A percentile compares a stretch with the other conserved stretches of the same genome.
Evolutionary conservation across 352 stramenopile species (phyloP).

Genomic region (Paralagenidium karlingii): DNA sequence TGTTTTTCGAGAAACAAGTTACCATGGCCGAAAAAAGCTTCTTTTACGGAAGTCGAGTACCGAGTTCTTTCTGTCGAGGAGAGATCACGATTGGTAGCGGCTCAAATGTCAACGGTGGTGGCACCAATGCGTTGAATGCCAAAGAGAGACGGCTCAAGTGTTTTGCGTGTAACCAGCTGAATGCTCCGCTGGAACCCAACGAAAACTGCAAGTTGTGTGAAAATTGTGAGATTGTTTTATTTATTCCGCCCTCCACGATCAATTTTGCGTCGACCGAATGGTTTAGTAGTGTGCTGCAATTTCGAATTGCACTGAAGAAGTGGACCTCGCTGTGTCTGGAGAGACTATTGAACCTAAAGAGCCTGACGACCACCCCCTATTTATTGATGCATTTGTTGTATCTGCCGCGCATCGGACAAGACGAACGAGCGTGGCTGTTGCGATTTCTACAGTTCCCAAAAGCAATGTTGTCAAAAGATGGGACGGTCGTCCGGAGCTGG

Average conservation of each 20-base stretch:
- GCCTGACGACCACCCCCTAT: conserved; percentile 67
- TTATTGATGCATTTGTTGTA: conserved; percentile 81
- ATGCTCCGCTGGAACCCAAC: conserved; percentile 43
- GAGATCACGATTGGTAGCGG: conserved; percentile 41
- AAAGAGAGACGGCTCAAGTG: conserved; percentile 30
- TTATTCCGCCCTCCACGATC: conserved; percentile 63
- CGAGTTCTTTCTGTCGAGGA: conserved; percentile 62
- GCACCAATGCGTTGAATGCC: no score
- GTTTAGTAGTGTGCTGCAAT: conserved; percentile 58
- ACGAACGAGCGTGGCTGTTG: conserved; percentile 71
- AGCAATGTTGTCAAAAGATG: conserved; percentile 37
- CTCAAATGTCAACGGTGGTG: conserved; percentile 7
- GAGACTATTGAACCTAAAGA: conserved; percentile 42
- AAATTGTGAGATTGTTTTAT: conserved; percentile 61
- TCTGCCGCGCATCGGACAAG: conserved; percentile 56
- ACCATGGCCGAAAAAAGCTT: conserved; percentile 47
- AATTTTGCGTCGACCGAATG: conserved; percentile 71
- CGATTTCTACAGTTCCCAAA: conserved; percentile 72
- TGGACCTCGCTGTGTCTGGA: conserved; percentile 68
- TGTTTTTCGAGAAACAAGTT: conserved; percentile 82
- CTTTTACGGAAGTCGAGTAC: conserved; percentile 58
- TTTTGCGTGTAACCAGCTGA: conserved; percentile 59
- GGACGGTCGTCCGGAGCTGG: conserved; percentile 46
- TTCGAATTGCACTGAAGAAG: conserved; percentile 65
- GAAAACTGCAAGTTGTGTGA: conserved; percentile 69